phyloP scores from a whole-genome alignment of 1,139 yeast species.

The Candida smagusa region DNA sequence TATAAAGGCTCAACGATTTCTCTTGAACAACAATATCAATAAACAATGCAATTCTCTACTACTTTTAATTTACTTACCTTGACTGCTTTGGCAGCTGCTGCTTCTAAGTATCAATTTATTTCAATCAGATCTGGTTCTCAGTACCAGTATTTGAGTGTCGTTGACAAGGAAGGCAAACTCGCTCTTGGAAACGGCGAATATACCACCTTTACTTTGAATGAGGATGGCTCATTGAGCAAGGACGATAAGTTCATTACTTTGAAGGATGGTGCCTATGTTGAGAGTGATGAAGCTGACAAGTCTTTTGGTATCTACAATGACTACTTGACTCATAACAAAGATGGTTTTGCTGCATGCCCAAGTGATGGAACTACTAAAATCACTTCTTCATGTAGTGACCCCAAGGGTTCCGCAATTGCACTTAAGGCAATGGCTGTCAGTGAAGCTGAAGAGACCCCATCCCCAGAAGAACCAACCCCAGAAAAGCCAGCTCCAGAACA shows the following conservation, averaged over 20 bases:
- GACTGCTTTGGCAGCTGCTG: constrained; percentile 19
- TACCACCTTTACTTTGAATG: constrained; percentile 13
- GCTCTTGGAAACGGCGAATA: constrained; percentile 15
- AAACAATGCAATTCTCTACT: constrained; percentile 6
- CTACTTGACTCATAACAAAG: constrained; percentile 12
- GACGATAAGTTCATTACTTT: constrained; percentile 11
- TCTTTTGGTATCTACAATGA: constrained; percentile 16
- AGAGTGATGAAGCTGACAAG: constrained; percentile 13
- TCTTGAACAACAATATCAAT: too few species aligned
- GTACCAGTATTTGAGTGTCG: constrained; percentile 18
- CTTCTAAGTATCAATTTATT: constrained; percentile 13
- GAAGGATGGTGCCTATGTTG: constrained; percentile 11
- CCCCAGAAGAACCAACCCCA: neutral
- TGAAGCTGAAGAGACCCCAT: neutral
- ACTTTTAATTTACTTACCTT: constrained; percentile 17
- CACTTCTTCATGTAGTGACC: constrained; percentile 7
- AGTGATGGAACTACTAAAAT: constrained; percentile 10
- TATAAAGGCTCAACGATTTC: too few species aligned
- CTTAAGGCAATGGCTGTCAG: constrained; percentile 3
- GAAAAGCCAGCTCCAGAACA: constrained; percentile 3
- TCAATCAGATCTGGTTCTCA: constrained; percentile 24
- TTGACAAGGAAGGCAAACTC: constrained; percentile 15
- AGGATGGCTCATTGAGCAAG: constrained; percentile 21
- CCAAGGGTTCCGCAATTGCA: constrained; percentile 12
- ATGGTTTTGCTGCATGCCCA: constrained; percentile 19